Base-by-base conservation (phyloP, 805 yeast species). In the Metschnikowia amazonensis region DNA sequence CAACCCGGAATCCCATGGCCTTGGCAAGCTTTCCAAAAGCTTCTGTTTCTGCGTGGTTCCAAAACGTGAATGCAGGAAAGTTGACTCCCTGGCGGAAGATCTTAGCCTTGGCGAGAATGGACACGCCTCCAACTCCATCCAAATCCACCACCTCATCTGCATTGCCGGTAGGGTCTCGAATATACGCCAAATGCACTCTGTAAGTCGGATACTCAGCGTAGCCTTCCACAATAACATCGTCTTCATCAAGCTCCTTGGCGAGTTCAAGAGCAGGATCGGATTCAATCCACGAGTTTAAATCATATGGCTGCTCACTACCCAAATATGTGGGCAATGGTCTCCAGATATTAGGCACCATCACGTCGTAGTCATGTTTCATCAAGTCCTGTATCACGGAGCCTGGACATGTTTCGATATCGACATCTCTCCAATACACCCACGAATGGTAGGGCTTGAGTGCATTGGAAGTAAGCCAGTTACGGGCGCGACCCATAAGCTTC, bases 261-360 rank as follows among this genome's bases (percentile, higher is more conserved):
- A 86, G 65, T 42, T 80, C 80, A 13, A 84, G 48, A 1, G 88
- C 97, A 8, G 84, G 81, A 5, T 81, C 84, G 3, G 90, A 81
- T 68, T 94, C 99, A 46, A 88, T 79, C 99, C 99, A 94, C 11
- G 97, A 87, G 67, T 94, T 94, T 60, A 94, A 77, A 66, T 94
- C 99, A 64, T 94, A 94, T 1, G 98, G 89, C 66, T 94, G 99
- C 62, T 87, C 95, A 52, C 80, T 79, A 16, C 94, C 95, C 51
- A 94, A 76, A 67, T 90, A 94, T 37, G 82, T 84, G 2, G 99
- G 99, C 50, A 94, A 74, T 2, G 98, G 99, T 57, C 99, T 77
- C 99, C 99, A 94, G 28, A 94, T 97, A 60, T 94, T 89, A 24
- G 89, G 95, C 32, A 84, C 82, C 63, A 86, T 73, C 13, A 86